Evolutionary conservation across 805 yeast genomes (phyloP), one percentile per base, ranked within the genome.

Genomic region (Lachancea nothofagi): DNA sequence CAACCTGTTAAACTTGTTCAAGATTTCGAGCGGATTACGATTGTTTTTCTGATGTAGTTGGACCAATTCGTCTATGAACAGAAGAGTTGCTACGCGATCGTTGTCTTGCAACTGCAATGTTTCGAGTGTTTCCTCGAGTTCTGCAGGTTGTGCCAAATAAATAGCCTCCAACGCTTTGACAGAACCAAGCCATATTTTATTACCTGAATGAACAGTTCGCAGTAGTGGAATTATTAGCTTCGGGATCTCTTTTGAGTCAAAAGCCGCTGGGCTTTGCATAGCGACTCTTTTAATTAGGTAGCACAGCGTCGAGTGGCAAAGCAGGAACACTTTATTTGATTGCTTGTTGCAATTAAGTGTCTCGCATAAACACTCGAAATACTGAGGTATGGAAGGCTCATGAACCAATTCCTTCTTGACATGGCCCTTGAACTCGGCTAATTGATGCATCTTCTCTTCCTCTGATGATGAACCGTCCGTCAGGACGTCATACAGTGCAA

Each of bases 281-380:
- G 68, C 63, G 6, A 68, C 61, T 7, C 77, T 56, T 43, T 70
- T 69, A 18, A 68, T 59, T 12, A 72, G 48, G 47, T 72, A 71
- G 44, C 74, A 69, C 14, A 71, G 48, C 21, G 74, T 54, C 1
- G 74, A 65, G 43, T 71, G 70, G 1, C 36, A 36, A 7, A 32
- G 28, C 15, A 33, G 14, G 18, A 19, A 29, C 15, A 38, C 18
- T 18, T 18, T 38, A 17, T 30, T 32, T 12, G 29, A 12, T 3
- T 29, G 10, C n/a, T 14, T 17, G 2, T 32, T 14, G 28, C 34
- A 32, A 20, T 37, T 36, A 29, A 45, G 26, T 2, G 47, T 38
- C 13, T 30, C 43, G 35, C 57, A 42, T 32, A 61, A 34, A 3
- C 58, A 49, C 5, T 47, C 46, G 23, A 61, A 54, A 42, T 61